phyloP scores from a whole-genome alignment of 2,329 filamentous ascomycete species.

The Cladobotryum mycophilum region DNA sequence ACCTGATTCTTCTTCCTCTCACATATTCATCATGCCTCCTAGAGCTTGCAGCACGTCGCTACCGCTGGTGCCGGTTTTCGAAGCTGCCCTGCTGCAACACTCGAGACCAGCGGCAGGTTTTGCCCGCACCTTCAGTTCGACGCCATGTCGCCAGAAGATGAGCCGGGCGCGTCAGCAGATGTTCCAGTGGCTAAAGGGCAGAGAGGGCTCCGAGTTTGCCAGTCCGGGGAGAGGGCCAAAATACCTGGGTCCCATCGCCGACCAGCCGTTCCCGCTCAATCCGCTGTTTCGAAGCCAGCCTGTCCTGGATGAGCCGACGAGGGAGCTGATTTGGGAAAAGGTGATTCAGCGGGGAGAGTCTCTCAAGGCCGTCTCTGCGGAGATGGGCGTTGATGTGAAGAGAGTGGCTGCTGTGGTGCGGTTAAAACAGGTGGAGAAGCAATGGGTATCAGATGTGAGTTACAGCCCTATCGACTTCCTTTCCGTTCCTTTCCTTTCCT shows the following conservation, averaged over 20 bases:
- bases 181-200: conserved; percentile 31
- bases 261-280: conserved; percentile 70
- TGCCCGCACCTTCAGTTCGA: conserved; percentile 34
- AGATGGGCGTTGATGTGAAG: conserved; percentile 73
- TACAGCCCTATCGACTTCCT: background rate
- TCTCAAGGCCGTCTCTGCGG: conserved; percentile 69
- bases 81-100: conserved; percentile 12
- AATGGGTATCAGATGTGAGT: conserved; percentile 70
- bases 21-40: conserved; percentile 24
- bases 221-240: conserved; percentile 23
- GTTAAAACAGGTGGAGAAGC: conserved; percentile 78
- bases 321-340: conserved; percentile 66
- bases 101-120: conserved; percentile 9
- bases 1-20: background rate
- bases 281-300: conserved; percentile 60
- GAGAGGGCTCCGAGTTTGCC: conserved; percentile 19
- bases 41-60: conserved; percentile 24
- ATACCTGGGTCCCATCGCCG: conserved; percentile 32
- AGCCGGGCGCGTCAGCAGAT: conserved; percentile 32
- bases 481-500: no score
- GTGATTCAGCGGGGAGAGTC: conserved; percentile 61
- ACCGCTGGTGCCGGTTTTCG: conserved; percentile 27
- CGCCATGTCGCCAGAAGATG: conserved; percentile 32
- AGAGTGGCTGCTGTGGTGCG: conserved; percentile 80
- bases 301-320: conserved; percentile 66